Evolutionary conservation across 306 rosid genomes (phyloP).

Genomic region (Dalbergia cultrata): DNA sequence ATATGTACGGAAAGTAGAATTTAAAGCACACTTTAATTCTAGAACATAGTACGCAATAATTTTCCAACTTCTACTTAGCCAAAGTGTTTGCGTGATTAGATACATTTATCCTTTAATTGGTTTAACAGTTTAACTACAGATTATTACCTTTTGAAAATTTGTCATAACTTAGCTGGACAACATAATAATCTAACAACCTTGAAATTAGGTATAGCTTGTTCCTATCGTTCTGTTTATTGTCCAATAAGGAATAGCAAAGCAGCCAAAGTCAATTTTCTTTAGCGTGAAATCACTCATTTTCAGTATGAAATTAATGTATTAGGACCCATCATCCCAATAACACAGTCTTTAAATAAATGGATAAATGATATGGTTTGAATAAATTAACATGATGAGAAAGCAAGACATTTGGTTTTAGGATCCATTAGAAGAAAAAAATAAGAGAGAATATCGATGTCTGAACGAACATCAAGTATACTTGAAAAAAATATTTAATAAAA

Average conservation of each 20-base stretch:
- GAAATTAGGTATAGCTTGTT: constrained; percentile 21
- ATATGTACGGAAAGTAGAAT: neutral
- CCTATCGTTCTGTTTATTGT: neutral
- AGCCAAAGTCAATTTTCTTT: neutral
- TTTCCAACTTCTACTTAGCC: constrained; percentile 15
- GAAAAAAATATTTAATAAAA: too few species aligned
- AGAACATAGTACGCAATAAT: neutral
- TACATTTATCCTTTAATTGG: constrained; percentile 12
- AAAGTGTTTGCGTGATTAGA: constrained; percentile 25
- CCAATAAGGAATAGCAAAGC: constrained; percentile 29
- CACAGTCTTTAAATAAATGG: neutral
- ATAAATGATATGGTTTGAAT: neutral
- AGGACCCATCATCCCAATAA: neutral
- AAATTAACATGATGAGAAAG: neutral
- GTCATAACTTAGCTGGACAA: constrained; percentile 39
- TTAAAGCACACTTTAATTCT: neutral
- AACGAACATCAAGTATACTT: neutral
- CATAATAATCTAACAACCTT: constrained; percentile 30
- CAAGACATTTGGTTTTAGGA: neutral
- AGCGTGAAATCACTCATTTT: constrained; percentile 6
- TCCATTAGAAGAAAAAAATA: neutral
- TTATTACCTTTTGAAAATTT: constrained; percentile 15
- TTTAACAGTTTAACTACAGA: constrained; percentile 13
- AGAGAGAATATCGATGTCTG: neutral
- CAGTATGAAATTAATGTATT: neutral